Evolutionary conservation across 306 rosid genomes (phyloP), one percentile per base, ranked within the genome.

Genomic region (Lathyrus aphaca): DNA sequence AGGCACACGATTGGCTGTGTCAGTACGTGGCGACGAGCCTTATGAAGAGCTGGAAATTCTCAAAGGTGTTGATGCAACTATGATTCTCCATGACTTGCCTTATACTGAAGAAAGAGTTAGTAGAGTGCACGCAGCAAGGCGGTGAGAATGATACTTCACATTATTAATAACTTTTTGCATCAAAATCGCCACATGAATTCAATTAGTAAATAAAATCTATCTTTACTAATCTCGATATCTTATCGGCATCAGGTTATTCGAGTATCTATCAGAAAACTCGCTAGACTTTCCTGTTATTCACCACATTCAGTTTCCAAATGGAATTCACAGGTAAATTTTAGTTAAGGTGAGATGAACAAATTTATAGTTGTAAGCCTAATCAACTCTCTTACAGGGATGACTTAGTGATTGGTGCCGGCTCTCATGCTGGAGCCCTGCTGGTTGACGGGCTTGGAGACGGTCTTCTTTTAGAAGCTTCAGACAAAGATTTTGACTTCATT

Each of bases 401-500:
- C 74, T 86, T 94, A 53, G 99, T 94, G 51, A 94, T 94, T 42
- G 87, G 89, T 60, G 97, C 99, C 1, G 99, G 99, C 68, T 66
- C 97, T 45, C 83, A 91, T 65, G 96, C 82, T 3, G 99, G 99
- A 62, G 92, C 96, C 5, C 97, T 94, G 57, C 86, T 94, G 73
- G 99, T 94, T 62, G 99, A 94, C 42, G 99, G 99, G 68, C 99
- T 94, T 43, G 99, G 99, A 62, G 99, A 91, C 37, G 99, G 99
- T 44, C 10, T 94, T 79, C 89, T 94, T 46, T 59, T 94, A 45
- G 99, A 94, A 66, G 97, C 96, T 72, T 63, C 76, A 18, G 95
- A 88, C 82, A 82, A 88, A 79, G 99, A 94, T 76, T 88, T 94
- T 49, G 95, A 94, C 53, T 91, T 91, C 63, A 77, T 94, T 25